A percentile compares a stretch with the other conserved stretches of the same genome.
These are phyloP conservation scores for Xylariaceae sp. DNA, from an alignment of 2,329 filamentous ascomycete species.

Conservation along the genomic window DNA sequence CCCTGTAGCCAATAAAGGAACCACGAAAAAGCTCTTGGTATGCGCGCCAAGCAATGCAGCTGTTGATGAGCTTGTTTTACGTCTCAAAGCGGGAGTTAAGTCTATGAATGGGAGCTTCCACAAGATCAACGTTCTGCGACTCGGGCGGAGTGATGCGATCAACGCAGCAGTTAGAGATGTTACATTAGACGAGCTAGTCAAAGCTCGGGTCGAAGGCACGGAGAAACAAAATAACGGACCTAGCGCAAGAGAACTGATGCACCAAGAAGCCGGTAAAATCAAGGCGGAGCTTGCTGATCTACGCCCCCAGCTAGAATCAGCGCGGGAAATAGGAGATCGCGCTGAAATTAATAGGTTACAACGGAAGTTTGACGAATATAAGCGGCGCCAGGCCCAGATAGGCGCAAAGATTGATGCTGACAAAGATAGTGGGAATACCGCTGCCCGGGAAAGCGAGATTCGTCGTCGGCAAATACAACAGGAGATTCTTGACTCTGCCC, in stretches of 20 bases:
- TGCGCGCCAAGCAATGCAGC: conserved; percentile 99
- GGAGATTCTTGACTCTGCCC: conserved; percentile 85
- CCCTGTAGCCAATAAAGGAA: conserved; percentile 43
- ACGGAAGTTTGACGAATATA: conserved; percentile 78
- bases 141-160: conserved; percentile 91
- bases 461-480: conserved; percentile 85
- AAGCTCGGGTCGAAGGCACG: conserved; percentile 69
- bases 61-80: conserved; percentile 92
- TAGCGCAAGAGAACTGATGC: conserved; percentile 63
- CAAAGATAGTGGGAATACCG: conserved; percentile 83
- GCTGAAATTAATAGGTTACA: conserved; percentile 62
- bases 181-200: conserved; percentile 90
- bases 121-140: conserved; percentile 84
- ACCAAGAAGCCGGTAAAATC: conserved; percentile 70
- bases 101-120: conserved; percentile 74
- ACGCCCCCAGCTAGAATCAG: conserved; percentile 73
- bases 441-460: conserved; percentile 83
- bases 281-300: conserved; percentile 76
- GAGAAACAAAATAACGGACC: conserved; percentile 63
- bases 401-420: conserved; percentile 85
- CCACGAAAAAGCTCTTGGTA: conserved; percentile 84
- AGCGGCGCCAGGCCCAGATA: conserved; percentile 75
- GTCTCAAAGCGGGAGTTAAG: conserved; percentile 86
- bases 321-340: conserved; percentile 61
- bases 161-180: conserved; percentile 89